Evolutionary conservation across 257 asterid genomes (phyloP).

Genomic region (Plectranthus barbatus): DNA sequence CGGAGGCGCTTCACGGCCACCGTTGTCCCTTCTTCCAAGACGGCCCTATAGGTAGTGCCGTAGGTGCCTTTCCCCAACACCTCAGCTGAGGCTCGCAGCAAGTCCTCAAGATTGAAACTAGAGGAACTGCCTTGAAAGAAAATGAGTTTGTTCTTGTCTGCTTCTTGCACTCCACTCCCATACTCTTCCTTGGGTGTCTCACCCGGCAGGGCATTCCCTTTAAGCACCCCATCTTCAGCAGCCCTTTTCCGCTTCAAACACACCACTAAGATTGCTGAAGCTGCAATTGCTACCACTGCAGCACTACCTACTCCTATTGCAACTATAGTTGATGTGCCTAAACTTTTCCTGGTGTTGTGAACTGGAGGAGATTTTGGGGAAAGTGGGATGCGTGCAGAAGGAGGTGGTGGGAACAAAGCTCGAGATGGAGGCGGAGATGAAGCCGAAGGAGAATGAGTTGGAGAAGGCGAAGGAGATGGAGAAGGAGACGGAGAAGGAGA

Average conservation of each 20-base stretch:
- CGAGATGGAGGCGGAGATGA: not conserved
- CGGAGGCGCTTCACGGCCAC: constrained; percentile 63
- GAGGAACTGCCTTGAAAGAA: constrained; percentile 41
- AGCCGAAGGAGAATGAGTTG: constrained; percentile 6
- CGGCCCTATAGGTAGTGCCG: constrained; percentile 64
- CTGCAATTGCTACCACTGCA: constrained; percentile 21
- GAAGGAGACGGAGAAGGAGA: constrained; percentile 31
- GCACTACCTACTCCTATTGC: constrained; percentile 47
- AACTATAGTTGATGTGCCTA: constrained; percentile 34
- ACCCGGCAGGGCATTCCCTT: constrained; percentile 14
- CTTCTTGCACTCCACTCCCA: constrained; percentile 52
- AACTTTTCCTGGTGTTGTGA: constrained; percentile 27
- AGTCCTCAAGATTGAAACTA: constrained; percentile 62
- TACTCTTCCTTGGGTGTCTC: constrained; percentile 43
- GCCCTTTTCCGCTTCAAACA: constrained; percentile 29
- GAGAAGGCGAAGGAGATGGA: constrained; percentile 18
- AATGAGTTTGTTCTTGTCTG: constrained; percentile 54
- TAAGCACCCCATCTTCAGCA: constrained; percentile 16
- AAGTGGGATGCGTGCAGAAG: constrained; percentile 29
- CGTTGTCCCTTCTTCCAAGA: constrained; percentile 54
- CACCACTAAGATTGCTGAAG: constrained; percentile 18
- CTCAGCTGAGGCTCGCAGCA: constrained; percentile 74
- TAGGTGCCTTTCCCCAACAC: constrained; percentile 63
- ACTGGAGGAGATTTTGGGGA: constrained; percentile 22
- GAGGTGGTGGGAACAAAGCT: constrained; percentile 19